Base-by-base conservation (phyloP, 1,139 yeast genomes). In the Yamadazyma trypodendri region DNA sequence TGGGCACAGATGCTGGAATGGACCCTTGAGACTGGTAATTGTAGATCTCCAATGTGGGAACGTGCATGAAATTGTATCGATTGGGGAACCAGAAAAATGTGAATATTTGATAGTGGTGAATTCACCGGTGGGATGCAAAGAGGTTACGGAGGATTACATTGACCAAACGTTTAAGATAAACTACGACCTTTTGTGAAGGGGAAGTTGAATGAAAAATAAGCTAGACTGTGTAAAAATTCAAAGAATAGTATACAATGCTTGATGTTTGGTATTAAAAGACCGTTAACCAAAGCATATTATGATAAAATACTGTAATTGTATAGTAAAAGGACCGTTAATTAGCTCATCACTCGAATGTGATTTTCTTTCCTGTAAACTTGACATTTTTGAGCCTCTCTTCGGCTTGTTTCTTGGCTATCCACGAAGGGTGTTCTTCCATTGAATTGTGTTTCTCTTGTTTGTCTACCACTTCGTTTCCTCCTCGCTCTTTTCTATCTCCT, bases 1-100 rank as follows among this genome's bases (percentile, higher is more conserved):
- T 24, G 99, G 99, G n/a, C 81, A 81, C 35, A 75, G 74, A 54
- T 94, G 99, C 60, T 92, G 98, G 97, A 87, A 89, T 56, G 98
- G 98, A 0, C 97, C 97, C 3, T 60, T 67, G 21, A 77, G 99
- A 56, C 75, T 83, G 24, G 90, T 89, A 0, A 63, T 61, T 9
- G 81, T 87, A 3, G 69, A 71, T 20, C 57, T 92, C 42, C 65
- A 67, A 15, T 94, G 99, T 61, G 95, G 95, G 1, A 56, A 65
- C 3, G 63, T 66, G 2, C 65, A 75, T 31, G 68, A 73, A 42
- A 64, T 94, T 22, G 39, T 80, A 21, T 61, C 79, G 2, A 95
- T 90, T 4, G 69, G 82, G 32, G 99, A 94, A 61, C 92, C 95
- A 2, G 95, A 90, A 49, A 86, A 84, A 56, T 92, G 99, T 63